Conservation (phyloP, 164 flowering plant genomes). For the Chimonanthus praecox region DNA sequence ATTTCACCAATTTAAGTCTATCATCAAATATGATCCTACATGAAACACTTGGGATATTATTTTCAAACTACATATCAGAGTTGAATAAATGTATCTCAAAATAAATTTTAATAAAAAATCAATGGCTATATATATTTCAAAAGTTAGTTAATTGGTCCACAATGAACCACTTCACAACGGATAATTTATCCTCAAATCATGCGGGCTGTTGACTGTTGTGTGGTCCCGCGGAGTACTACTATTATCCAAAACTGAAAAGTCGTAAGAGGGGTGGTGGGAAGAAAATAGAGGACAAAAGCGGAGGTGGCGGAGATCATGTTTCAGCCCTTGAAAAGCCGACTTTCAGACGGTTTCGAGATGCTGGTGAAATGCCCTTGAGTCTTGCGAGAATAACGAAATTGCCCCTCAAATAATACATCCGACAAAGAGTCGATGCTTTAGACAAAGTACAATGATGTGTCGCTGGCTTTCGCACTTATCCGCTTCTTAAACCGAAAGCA, state of each 20-base stretch:
- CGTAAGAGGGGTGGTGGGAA: not conserved
- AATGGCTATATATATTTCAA: not conserved
- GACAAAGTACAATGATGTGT: not conserved
- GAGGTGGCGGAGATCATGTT: not conserved
- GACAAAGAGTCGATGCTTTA: not conserved
- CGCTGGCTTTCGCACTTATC: slow-evolving; percentile 1
- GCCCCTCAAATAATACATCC: not conserved
- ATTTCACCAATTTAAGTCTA: too few relatives aligned
- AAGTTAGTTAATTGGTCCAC: too few relatives aligned
- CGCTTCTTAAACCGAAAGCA: not conserved
- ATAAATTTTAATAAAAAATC: too few relatives aligned
- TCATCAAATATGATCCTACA: too few relatives aligned
- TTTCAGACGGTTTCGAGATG: not conserved
- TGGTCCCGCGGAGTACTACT: not conserved
- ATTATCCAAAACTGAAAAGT: not conserved
- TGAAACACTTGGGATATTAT: too few relatives aligned
- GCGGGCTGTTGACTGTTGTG: not conserved
- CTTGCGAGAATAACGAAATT: not conserved
- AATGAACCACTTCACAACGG: not conserved
- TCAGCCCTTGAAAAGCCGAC: not conserved
- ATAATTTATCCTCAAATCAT: not conserved
- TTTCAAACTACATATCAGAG: not conserved
- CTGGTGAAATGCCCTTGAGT: not conserved
- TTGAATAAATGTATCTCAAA: not conserved
- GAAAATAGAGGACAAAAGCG: not conserved